A percentile compares a stretch with the other conserved stretches of the same genome.
phyloP scores from a whole-genome alignment of 768 basidiomycete species.

The Solioccasus polychromus region DNA sequence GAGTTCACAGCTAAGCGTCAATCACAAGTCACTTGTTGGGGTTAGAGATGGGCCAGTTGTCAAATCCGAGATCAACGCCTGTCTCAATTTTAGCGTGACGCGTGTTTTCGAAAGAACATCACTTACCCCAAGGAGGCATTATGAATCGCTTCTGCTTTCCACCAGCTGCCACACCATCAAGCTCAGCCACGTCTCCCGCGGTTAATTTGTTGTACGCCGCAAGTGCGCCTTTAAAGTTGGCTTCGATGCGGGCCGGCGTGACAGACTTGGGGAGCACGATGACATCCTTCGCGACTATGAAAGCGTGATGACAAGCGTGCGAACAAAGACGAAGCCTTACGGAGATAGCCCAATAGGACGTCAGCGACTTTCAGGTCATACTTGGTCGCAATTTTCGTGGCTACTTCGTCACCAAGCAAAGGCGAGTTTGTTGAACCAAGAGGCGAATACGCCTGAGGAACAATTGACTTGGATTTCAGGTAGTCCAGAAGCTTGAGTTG shows the following conservation, averaged over 20 bases:
- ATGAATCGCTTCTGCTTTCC: slow-evolving; percentile 72
- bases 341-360: slow-evolving; percentile 60
- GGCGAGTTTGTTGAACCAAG: slow-evolving; percentile 70
- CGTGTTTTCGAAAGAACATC: background rate
- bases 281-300: slow-evolving; percentile 57
- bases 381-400: slow-evolving; percentile 57
- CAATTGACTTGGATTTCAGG: slow-evolving; percentile 62
- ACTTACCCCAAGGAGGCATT: slow-evolving; percentile 69
- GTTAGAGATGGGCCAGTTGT: slow-evolving; percentile 47
- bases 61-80: slow-evolving; percentile 70
- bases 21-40: slow-evolving; percentile 2
- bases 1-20: background rate
- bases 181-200: slow-evolving; percentile 47
- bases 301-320: slow-evolving; percentile 3
- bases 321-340: slow-evolving; percentile 38
- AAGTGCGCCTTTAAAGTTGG: slow-evolving; percentile 54
- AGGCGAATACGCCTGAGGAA: slow-evolving; percentile 79
- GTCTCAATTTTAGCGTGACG: slow-evolving; percentile 13
- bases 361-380: slow-evolving; percentile 53
- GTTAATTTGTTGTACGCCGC: slow-evolving; percentile 45
- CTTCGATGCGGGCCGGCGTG: slow-evolving; percentile 61
- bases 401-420: slow-evolving; percentile 59
- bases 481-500: slow-evolving; percentile 66
- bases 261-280: slow-evolving; percentile 78
- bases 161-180: slow-evolving; percentile 53